Evolutionary conservation across 495 filamentous ascomycete species (phyloP), one percentile per base, ranked within the genome.

Genomic region (Penicillium malachiteum): DNA sequence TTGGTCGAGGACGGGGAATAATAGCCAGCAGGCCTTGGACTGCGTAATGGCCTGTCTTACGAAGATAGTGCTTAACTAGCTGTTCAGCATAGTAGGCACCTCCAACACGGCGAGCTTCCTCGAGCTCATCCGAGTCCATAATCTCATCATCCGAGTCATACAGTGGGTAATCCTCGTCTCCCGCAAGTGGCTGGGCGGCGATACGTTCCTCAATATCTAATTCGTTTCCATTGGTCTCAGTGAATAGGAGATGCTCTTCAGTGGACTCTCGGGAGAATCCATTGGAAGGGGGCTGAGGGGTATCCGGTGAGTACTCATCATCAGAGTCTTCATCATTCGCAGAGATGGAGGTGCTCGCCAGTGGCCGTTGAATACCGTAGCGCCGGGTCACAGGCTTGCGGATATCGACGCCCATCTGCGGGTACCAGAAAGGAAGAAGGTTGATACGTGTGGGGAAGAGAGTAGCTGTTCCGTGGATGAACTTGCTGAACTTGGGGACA

Each of bases 401-500:
- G 66, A 99, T 99, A 64, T 99, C 94, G 39, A 92, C 84, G 58
- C 92, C 89, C 95, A 99, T 99, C 72, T 99, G 94, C 0, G 94
- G 94, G 76, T 91, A 87, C 94, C 94, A 99, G 80, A 88, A 99
- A 3, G 94, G 94, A 3, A 97, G 82, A 2, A 99, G 83, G 31
- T 96, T 77, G 68, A 97, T 97, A 43, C 88, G 85, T 31, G 86
- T 80, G 0, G 92, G 93, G 71, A 96, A 94, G 16, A 97, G 70
- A 0, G 83, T 90, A 8, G 93, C 91, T 0, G 85, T 88, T 47
- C 94, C 94, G 70, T 99, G 94, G 56, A 99, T 99, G 71, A 97
- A 99, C 74, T 99, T 99, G 62, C 91, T 96, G 77, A 96, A 99
- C 67, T 99, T 99, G 48, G 94, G 94, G 1, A 97, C 92, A 1